Base-by-base conservation (phyloP, 345 rosid genomes). In the Lagerstroemia speciosa region DNA sequence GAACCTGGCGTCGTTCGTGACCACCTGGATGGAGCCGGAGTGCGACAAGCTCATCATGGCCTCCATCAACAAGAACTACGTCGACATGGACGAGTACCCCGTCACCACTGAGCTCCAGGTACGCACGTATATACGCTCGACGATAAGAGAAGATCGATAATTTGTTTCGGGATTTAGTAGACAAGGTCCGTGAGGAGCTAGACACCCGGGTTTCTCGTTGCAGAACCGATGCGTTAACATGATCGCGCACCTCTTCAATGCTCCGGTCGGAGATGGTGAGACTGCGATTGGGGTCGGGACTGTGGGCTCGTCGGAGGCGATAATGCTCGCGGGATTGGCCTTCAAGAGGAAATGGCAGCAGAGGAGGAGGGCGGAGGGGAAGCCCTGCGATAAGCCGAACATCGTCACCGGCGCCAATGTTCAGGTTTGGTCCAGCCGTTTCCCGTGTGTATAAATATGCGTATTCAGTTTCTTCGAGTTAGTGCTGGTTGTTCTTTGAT, bases 1-100 rank as follows among this genome's bases (percentile, higher is more conserved):
- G 75, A 82, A 82, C 73, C 60, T 79, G 75, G 86, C 83, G 9
- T 82, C 86, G 8, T 82, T 82, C 52, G 86, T 82, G 41, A 79
- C 83, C 10, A 82, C 86, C 8, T 82, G 86, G 83, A 82, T 82
- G 86, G 86, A 79, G 74, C 83, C 83, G 6, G 86, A 82, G 76
- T 82, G 86, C 15, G 83, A 82, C 43, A 79, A 78, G 80, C 83
- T 82, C 65, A 82, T 82, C 36, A 79, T 82, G 81, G 81, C 81
- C 61, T 36, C 86, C 37, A 69, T 82, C 37, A 82, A 82, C 76
- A 67, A 73, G 71, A 73, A 67, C 61, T 73, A 73, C 26, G 71
- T 73, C 31, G 76, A 73, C 32, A 82, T 82, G 86, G 86, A 79
- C 33, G 81, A 79, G 58, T 82, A 79, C 75, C 86, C 83, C 24